Percentiles rank a stretch among this genome's conserved stretches.
Conservation (phyloP, 2,329 filamentous ascomycete species). For the Chaetoscypha palmicola region DNA sequence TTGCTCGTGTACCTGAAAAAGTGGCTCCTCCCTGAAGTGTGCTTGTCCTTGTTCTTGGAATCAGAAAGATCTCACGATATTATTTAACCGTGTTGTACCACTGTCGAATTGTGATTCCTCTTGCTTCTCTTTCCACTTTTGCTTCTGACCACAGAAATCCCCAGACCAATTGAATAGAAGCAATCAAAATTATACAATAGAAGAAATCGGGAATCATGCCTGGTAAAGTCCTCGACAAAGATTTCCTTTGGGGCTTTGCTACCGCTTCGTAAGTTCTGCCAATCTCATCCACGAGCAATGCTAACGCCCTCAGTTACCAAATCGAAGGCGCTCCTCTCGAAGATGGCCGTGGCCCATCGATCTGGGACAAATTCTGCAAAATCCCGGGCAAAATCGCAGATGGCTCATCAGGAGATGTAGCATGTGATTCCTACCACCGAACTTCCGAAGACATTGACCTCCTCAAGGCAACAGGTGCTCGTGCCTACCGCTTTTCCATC, state of each 20-base stretch:
- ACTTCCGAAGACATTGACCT: conserved; percentile 70
- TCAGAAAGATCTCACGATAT: conserved; percentile 5
- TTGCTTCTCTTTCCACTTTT: conserved; percentile 5
- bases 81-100: background rate
- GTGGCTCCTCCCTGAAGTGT: background rate
- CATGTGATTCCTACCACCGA: conserved; percentile 82
- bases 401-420: conserved; percentile 64
- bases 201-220: no score
- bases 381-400: conserved; percentile 78
- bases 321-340: conserved; percentile 70
- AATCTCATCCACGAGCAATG: background rate
- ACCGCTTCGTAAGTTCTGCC: conserved; percentile 58
- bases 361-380: conserved; percentile 86
- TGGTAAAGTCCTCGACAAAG: conserved; percentile 46
- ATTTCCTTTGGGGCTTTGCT: conserved; percentile 75
- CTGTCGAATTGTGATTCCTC: background rate
- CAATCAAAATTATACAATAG: no score
- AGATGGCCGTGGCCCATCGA: conserved; percentile 74
- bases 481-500: conserved; percentile 76
- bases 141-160: no score
- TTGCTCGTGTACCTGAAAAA: conserved; percentile 2
- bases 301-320: conserved; percentile 58
- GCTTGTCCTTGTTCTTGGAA: background rate
- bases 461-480: conserved; percentile 65
- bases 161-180: no score